Evolutionary conservation across 805 yeast species (phyloP), one percentile per base, ranked within the genome.

Genomic region (Wickerhamiella occidentalis): DNA sequence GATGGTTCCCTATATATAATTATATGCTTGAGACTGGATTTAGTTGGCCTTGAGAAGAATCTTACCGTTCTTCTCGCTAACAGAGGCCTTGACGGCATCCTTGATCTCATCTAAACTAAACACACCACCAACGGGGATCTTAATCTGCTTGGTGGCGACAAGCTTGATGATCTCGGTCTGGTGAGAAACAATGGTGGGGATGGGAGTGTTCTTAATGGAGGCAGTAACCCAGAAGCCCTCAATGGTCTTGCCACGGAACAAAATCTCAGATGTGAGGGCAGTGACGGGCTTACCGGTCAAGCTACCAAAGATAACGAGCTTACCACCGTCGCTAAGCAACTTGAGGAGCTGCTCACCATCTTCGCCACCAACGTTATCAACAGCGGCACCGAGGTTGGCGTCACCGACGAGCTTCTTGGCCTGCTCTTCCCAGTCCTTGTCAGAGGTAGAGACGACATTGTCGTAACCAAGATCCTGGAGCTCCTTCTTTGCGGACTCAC

Each of bases 31-130:
- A 21, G 19, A 3, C 17, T 28, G 3, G 3, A 19, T 19, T 38
- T 38, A 38, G 42, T 19, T n/a, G 28, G 25, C 44, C 30, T 22
- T 45, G 26, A 64, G 26, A 23, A 45, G 36, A 11, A 45, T 37
- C 43, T 45, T 45, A 21, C 48, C 48, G 6, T 23, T 11, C 37
- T 45, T 45, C 19, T 25, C 36, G n/a, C 13, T 15, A 28, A 22
- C 29, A 18, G 13, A 7, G 15, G 48, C 43, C 15, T 35, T 33
- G 26, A 45, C 21, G 37, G 48, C 48, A 17, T 37, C 37, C 23
- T 37, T 28, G 42, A 40, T 40, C 11, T 45, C 37, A 19, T 36
- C 43, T 8, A 25, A 25, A 15, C 18, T 22, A 28, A 25, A 45
- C 13, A 45, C 36, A 19, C 43, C 48, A 21, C 43, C 43, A 8